Evolutionary conservation across 2,329 filamentous ascomycete species (phyloP), one percentile per base, ranked within the genome.

Genomic region (Monilinia polystroma): DNA sequence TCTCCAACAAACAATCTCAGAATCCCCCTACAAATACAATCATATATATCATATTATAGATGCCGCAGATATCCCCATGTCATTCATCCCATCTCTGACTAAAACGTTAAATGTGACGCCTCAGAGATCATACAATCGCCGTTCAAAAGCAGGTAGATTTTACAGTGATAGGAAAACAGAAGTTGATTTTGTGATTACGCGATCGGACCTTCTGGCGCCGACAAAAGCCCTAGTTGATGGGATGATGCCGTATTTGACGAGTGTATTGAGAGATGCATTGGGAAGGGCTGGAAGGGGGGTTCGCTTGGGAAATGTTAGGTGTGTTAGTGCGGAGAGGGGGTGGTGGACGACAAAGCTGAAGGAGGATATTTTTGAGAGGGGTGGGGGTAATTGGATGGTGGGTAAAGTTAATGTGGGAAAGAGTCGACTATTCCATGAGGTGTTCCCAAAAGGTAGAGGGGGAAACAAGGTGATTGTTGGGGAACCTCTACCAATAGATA

Each of bases 381-480:
- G 92, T 4, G 94, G 94, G 5, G 95, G 89, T 20, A 89, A 91
- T 20, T 99, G 95, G 94, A 89, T 99, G 82, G 90, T 99, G 3
- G 95, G 95, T n/a, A 98, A 97, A 78, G 92, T 93, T 70, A 99
- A 99, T 75, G 96, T 98, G 2, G 96, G 95, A 32, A 99, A 99
- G 79, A 98, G 94, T 73, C 90, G 90, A 75, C 84, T 99, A 2
- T 96, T 98, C 68, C 89, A 95, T 72, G 85, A 88, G 5, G 87
- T 97, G 97, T 93, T 74, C 94, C 96, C 4, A 94, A 90, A 81
- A 88, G 87, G 35, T 83, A 81, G 79, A 68, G 75, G 75, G 67
- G 71, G 74, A 2, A 49, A 64, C 58, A 4, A 68, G 49, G 45
- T 66, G n/a, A 14, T 64, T 23, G 14, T 53, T 41, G 64, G 64